Base-by-base conservation (phyloP, 1,139 yeast genomes). In the Blastobotrys arbuscula region DNA sequence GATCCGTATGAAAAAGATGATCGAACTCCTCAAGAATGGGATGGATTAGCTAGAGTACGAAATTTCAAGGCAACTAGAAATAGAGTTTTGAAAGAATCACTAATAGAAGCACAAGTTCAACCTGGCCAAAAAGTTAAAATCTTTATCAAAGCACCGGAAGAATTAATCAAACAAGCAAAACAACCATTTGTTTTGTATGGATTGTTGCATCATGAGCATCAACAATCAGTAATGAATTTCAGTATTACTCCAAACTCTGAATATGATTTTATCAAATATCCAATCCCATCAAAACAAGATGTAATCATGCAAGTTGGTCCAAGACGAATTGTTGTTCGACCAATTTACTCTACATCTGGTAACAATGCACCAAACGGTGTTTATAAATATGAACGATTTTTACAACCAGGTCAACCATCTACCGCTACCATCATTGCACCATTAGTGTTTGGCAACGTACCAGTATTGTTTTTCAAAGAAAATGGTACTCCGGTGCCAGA, bases 361-460 rank as follows among this genome's bases (percentile, higher is more conserved):
- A 76, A 88, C 12, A 83, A 81, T 60, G 81, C 82, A 51, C 71
- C 88, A 45, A 90, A 90, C 65, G 86, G 88, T 60, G 96, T 90
- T 30, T 90, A 88, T 67, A 90, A 88, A 65, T 82, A 77, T 60
- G 95, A 88, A 64, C 78, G 87, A 59, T 92, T 84, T 65, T 76
- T 87, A 53, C 96, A 89, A 61, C 82, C 80, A 41, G 95, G 94
- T n/a, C 69, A 75, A 9, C 59, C 77, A 7, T 79, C 89, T 2
- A 76, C 90, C 44, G 97, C 96, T 2, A 84, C 97, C 1, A 82
- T 90, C 44, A 82, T 90, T 55, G 92, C 92, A 0, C 98, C 98
- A n/a, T 82, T 83, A 2, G 76, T 83, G 46, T 85, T 92, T 67
- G 83, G 87, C 46, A 86, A 82, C 59, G 65, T 66, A 2, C 74